Evolutionary conservation across 441 rosid genomes (phyloP).

Genomic region (Arabidopsis hybrid): DNA sequence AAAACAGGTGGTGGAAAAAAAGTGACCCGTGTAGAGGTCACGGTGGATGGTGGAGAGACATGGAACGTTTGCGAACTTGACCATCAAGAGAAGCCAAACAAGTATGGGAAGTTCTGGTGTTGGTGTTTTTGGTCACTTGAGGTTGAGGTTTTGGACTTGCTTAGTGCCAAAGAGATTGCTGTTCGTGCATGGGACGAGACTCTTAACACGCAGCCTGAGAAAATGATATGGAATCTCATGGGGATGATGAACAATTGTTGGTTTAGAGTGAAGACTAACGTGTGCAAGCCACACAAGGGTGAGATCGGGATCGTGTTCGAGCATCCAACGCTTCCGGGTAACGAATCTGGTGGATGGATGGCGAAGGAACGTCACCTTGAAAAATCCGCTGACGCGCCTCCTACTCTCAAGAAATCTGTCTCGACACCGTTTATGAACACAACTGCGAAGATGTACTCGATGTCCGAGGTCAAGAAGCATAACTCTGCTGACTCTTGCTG

Average conservation of each 20-base stretch:
- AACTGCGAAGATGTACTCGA: slow-evolving; percentile 58
- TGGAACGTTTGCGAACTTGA: slow-evolving; percentile 83
- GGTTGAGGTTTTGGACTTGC: slow-evolving; percentile 79
- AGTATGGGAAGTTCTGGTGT: slow-evolving; percentile 81
- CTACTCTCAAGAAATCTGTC: slow-evolving; percentile 63
- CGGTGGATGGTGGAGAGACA: slow-evolving; percentile 91
- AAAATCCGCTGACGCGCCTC: slow-evolving; percentile 50
- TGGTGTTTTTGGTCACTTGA: slow-evolving; percentile 98
- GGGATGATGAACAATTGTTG: slow-evolving; percentile 99
- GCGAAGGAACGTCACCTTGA: slow-evolving; percentile 78
- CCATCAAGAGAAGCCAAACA: slow-evolving; percentile 72
- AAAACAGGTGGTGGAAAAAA: slow-evolving; percentile 82
- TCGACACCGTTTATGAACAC: slow-evolving; percentile 90
- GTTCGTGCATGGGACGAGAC: slow-evolving; percentile 97
- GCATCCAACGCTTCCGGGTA: slow-evolving; percentile 88
- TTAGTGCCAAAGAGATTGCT: slow-evolving; percentile 78
- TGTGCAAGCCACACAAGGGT: slow-evolving; percentile 81
- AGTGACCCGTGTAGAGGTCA: slow-evolving; percentile 89
- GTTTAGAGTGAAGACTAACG: slow-evolving; percentile 79
- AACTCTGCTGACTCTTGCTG: slow-evolving; percentile 76
- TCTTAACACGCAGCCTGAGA: slow-evolving; percentile 88
- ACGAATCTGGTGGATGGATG: slow-evolving; percentile 98
- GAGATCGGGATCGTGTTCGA: slow-evolving; percentile 89
- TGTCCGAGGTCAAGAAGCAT: slow-evolving; percentile 74
- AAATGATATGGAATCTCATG: slow-evolving; percentile 93